Percentiles rank a stretch among this genome's conserved stretches.
phyloP scores from a whole-genome alignment of 805 yeast genomes.

The Pichia heedii region DNA sequence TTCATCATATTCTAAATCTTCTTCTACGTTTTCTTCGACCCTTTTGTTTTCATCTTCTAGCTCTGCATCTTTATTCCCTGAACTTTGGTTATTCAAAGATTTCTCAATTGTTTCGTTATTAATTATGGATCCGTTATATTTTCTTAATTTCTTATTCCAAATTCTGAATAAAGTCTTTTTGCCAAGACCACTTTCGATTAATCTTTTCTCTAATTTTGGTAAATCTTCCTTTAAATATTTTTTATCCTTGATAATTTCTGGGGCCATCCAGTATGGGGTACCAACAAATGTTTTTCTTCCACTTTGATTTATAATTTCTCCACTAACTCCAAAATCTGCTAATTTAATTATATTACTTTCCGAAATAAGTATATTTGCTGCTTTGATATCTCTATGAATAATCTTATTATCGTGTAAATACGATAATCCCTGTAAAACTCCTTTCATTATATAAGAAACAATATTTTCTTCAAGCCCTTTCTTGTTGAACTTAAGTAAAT shows the following conservation, averaged over 20 bases:
- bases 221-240: conserved; percentile 6
- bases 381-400: conserved; percentile 90
- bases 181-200: conserved; percentile 5
- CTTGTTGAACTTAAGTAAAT: conserved; percentile 50
- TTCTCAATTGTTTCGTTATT: background rate
- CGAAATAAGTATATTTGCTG: conserved; percentile 81
- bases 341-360: conserved; percentile 67
- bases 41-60: too few relatives aligned
- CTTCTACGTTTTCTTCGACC: background rate
- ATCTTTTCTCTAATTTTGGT: conserved; percentile 5
- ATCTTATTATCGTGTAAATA: conserved; percentile 67
- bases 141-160: conserved; percentile 8
- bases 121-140: background rate
- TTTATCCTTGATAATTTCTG: conserved; percentile 61
- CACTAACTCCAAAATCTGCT: conserved; percentile 96
- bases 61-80: too few relatives aligned
- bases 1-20: conserved; percentile 56
- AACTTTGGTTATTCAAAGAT: too few relatives aligned
- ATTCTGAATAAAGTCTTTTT: conserved; percentile 6
- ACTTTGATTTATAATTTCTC: conserved; percentile 51
- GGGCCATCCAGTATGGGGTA: conserved; percentile 80
- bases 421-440: conserved; percentile 58
- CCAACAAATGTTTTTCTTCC: conserved; percentile 48
- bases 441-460: conserved; percentile 53
- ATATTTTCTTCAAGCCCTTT: conserved; percentile 44